Percentiles rank a stretch among this genome's conserved stretches.
These are phyloP conservation scores for Malus hybrid DNA, from an alignment of 331 rosid species.

Conservation along the genomic window DNA sequence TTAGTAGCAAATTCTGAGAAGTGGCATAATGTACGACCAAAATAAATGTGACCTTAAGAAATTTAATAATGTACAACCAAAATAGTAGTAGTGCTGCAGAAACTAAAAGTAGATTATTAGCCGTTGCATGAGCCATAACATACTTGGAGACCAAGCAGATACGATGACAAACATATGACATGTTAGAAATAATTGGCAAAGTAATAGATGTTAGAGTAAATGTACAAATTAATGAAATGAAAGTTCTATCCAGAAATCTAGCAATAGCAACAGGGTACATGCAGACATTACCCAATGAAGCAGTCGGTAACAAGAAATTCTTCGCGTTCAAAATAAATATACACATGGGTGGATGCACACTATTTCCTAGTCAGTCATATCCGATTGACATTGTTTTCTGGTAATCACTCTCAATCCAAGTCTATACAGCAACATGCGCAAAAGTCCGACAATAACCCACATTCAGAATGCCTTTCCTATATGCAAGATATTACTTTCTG, in stretches of 20 bases:
- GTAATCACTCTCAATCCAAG: not conserved
- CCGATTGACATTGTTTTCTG: not conserved
- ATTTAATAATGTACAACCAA: not conserved
- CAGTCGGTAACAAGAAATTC: not conserved
- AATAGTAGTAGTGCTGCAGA: not conserved
- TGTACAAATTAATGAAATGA: not conserved
- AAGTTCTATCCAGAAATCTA: not conserved
- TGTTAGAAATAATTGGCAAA: too few species aligned
- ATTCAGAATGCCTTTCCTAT: not conserved
- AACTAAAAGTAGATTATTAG: not conserved
- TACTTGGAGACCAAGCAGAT: not conserved
- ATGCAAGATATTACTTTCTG: not conserved
- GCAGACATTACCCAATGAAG: not conserved
- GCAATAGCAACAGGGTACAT: not conserved
- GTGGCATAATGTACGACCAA: not conserved
- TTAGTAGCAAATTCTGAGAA: conserved; percentile 6
- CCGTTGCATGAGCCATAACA: not conserved
- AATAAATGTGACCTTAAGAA: not conserved
- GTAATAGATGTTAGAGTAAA: not conserved
- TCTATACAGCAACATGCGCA: not conserved
- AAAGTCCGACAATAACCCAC: not conserved
- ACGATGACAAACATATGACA: not conserved
- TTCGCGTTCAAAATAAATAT: not conserved
- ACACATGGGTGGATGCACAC: not conserved
- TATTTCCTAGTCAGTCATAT: not conserved